Base-by-base conservation (phyloP, 805 yeast genomes). In the Hanseniaspora lachancei region DNA sequence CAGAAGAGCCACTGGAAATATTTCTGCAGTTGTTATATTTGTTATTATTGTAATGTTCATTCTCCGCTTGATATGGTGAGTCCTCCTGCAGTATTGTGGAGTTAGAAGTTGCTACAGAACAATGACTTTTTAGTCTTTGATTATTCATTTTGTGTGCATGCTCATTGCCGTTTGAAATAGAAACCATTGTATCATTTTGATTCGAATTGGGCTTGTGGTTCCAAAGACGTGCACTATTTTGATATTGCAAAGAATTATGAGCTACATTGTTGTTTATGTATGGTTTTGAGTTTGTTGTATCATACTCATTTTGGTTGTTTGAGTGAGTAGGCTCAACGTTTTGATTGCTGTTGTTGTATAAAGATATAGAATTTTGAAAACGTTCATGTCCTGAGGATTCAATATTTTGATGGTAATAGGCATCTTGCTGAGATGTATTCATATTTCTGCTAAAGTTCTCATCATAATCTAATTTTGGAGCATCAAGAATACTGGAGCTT, bases 51-150 rank as follows among this genome's bases (percentile, higher is more conserved):
- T 15, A 44, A 2, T 16, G 18, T 3, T 9, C 36, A n/a, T 41
- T 23, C 8, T 51, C 43, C 16, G 43, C 49, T 21, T 43, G 49
- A 21, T 44, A 52, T 35, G 55, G 55, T 16, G 55, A 52, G 18
- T 41, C 35, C 5, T 52, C 55, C 27, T 52, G 46, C 15, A 52
- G 29, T 18, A 52, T 52, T 8, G 55, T 52, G 9, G 55, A 52
- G 34, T 44, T 40, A 16, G 55, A 52, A n/a, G 55, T 52, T 10
- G 42, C 34, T 1, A 52, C 55, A n/a, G 55, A 52, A 16, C 40
- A 43, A 18, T 44, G 32, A 29, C 55, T 52, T 29, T 52, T 52
- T n/a, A 52, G 13, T 43, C 55, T 44, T 43, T 51, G 48, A 15
- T 49, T 36, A 16, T 39, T 50, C 34, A 9, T n/a, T 20, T 10